A percentile compares a stretch with the other conserved stretches of the same genome.
phyloP scores from a whole-genome alignment of 306 rosid species.

The Rosa lucieae region DNA sequence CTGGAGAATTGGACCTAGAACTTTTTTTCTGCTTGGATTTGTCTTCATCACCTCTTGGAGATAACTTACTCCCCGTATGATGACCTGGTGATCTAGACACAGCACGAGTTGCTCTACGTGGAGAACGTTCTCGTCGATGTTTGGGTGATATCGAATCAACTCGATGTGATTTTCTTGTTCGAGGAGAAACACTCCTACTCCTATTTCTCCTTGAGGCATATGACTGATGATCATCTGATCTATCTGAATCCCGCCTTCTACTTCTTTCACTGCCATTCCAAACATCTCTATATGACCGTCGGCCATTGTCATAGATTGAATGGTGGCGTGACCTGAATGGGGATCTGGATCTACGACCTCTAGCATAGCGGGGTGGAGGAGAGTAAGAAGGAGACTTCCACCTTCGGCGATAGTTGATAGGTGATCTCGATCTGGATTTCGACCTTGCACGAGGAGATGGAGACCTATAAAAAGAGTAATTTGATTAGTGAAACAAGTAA shows the following conservation, averaged over 20 bases:
- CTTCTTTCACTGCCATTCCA: conserved; percentile 66
- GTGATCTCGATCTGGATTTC: conserved; percentile 82
- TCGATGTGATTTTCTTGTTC: conserved; percentile 50
- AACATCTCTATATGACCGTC: conserved; percentile 57
- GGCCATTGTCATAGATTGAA: conserved; percentile 53
- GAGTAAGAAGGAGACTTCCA: conserved; percentile 86
- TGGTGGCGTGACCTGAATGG: conserved; percentile 66
- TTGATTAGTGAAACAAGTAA: conserved; percentile 3
- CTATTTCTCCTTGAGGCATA: conserved; percentile 59
- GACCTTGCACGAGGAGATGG: conserved; percentile 69
- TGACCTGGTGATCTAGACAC: conserved; percentile 66
- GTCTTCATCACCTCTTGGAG: conserved; percentile 70
- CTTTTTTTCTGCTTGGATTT: conserved; percentile 60
- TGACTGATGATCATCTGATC: conserved; percentile 53
- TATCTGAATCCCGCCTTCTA: conserved; percentile 69
- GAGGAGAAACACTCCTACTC: conserved; percentile 78
- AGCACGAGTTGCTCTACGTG: conserved; percentile 55
- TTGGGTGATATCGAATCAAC: conserved; percentile 71
- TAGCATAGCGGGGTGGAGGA: conserved; percentile 56
- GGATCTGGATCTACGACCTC: conserved; percentile 76
- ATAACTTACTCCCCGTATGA: conserved; percentile 54
- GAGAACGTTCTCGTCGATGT: conserved; percentile 58
- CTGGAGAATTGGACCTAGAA: conserved; percentile 74
- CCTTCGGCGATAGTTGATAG: conserved; percentile 63
- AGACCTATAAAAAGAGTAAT: conserved; percentile 50